phyloP scores from a whole-genome alignment of 768 basidiomycete species.

The Kwoniella sp. region DNA sequence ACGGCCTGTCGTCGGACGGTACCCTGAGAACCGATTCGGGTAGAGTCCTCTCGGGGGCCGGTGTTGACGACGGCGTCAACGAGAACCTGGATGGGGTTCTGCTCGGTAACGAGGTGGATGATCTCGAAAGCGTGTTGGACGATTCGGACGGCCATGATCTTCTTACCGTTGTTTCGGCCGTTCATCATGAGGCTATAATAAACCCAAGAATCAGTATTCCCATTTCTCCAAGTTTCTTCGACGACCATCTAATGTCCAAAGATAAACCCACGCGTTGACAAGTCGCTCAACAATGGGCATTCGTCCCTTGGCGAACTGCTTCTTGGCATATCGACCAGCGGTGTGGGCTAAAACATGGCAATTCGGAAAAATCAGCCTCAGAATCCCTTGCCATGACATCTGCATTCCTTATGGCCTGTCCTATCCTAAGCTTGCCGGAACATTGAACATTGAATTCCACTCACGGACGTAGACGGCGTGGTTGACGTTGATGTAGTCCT shows the following conservation, averaged over 20 bases:
- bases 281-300: conserved; percentile 99
- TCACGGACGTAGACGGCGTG: conserved; percentile 87
- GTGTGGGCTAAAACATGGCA: conserved; percentile 67
- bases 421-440: too few species aligned
- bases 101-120: conserved; percentile 99
- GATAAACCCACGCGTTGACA: conserved; percentile 79
- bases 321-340: conserved; percentile 98
- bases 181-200: conserved; percentile 93
- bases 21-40: conserved; percentile 99
- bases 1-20: conserved; percentile 99
- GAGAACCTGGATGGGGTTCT: conserved; percentile 96
- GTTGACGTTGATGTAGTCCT: conserved; percentile 99
- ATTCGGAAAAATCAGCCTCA: not conserved
- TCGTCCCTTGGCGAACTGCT: conserved; percentile 99
- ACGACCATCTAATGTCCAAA: too few species aligned
- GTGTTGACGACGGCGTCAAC: conserved; percentile 99
- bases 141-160: conserved; percentile 97
- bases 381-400: too few species aligned
- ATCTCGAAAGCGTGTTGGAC: conserved; percentile 99
- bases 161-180: conserved; percentile 99
- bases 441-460: conserved; percentile 12
- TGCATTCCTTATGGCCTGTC: too few species aligned
- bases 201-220: conserved; percentile 1
- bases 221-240: too few species aligned
- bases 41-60: conserved; percentile 98